phyloP scores from a whole-genome alignment of 2,329 filamentous ascomycete species.

The Colletotrichum acutatum region DNA sequence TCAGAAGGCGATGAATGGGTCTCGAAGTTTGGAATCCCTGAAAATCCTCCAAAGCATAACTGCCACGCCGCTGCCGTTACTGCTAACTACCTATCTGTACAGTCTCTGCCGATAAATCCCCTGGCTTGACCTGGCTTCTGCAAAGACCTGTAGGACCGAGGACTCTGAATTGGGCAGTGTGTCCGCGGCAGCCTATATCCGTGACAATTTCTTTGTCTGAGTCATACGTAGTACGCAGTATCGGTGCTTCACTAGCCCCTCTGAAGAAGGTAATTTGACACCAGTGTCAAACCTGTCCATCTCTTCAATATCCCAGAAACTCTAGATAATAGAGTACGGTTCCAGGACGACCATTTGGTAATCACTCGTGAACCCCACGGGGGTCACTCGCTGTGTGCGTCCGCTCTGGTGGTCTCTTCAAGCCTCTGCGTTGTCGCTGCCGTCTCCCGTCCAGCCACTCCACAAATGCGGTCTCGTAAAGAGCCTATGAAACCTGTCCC shows the following conservation, averaged over 20 bases:
- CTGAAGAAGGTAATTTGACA: neutral
- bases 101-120: neutral
- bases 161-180: slow-evolving; percentile 6
- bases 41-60: neutral
- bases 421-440: slow-evolving; percentile 5
- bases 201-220: slow-evolving; percentile 19
- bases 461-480: neutral
- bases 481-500: neutral
- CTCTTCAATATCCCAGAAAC: neutral
- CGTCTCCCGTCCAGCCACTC: neutral
- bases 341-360: neutral
- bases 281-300: neutral
- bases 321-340: neutral
- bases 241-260: neutral
- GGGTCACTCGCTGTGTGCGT: neutral
- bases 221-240: slow-evolving; percentile 10
- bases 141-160: neutral
- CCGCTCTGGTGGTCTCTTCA: neutral
- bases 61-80: neutral
- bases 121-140: neutral
- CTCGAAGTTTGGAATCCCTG: neutral
- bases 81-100: neutral
- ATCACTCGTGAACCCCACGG: neutral
- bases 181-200: slow-evolving; percentile 16
- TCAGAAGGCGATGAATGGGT: neutral